A percentile compares a stretch with the other conserved stretches of the same genome.
phyloP scores from a whole-genome alignment of 108 stramenopile species.

The Bacterosira constricta region DNA sequence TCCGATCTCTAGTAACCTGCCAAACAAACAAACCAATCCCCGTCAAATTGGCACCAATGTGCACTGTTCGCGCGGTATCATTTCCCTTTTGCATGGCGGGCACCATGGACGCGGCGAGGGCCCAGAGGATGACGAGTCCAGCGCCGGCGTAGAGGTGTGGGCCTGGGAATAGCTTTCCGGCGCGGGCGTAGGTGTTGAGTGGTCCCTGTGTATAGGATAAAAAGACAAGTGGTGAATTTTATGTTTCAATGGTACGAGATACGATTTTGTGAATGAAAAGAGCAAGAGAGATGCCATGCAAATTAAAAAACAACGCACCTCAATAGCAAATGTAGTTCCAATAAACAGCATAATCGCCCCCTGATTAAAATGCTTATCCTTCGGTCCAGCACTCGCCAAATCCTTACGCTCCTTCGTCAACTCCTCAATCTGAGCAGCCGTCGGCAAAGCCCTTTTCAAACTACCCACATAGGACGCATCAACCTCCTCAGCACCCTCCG shows the following conservation, averaged over 20 bases:
- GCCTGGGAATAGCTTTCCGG: slow-evolving; percentile 97
- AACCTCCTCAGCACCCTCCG: slow-evolving; percentile 55
- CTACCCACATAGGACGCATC: slow-evolving; percentile 49
- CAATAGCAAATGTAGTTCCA: slow-evolving; percentile 93
- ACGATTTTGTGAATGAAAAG: slow-evolving; percentile 4
- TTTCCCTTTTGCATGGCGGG: slow-evolving; percentile 98
- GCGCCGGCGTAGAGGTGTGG: slow-evolving; percentile 98
- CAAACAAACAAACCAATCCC: slow-evolving; percentile 92
- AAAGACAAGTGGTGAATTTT: not conserved
- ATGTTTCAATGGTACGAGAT: not conserved
- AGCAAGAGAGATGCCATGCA: not conserved
- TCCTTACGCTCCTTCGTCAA: slow-evolving; percentile 85
- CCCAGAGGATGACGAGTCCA: slow-evolving; percentile 93
- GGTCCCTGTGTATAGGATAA: slow-evolving; percentile 86
- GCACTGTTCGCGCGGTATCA: slow-evolving; percentile 89
- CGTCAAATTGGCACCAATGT: slow-evolving; percentile 93
- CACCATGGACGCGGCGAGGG: slow-evolving; percentile 85
- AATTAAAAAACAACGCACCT: slow-evolving; percentile 57
- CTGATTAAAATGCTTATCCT: slow-evolving; percentile 91
- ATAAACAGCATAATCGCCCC: slow-evolving; percentile 87
- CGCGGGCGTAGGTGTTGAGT: slow-evolving; percentile 95
- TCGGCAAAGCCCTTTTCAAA: slow-evolving; percentile 57
- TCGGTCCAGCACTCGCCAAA: slow-evolving; percentile 55
- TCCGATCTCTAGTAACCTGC: slow-evolving; percentile 90
- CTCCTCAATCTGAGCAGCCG: slow-evolving; percentile 68